Evolutionary conservation across 345 rosid species (phyloP), one percentile per base, ranked within the genome.

Genomic region (Aethionema arabicum): DNA sequence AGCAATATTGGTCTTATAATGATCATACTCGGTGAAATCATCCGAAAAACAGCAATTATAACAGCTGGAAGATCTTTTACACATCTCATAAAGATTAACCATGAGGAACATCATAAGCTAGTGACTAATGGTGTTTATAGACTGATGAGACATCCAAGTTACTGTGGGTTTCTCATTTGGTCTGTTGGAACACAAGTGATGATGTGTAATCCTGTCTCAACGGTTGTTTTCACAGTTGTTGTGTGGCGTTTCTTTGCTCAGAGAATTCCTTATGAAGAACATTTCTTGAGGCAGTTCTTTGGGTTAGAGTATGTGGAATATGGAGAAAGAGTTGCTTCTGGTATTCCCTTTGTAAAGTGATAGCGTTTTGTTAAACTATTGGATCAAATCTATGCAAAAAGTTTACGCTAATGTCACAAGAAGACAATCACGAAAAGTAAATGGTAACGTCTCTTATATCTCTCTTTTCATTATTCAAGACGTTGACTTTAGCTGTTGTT

Each of bases 51-150:
- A 63, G 88, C 85, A 0, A 73, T 84, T 52, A 61, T 80, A 52
- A 87, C 85, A n/a, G 95, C 90, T 2, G 83, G 88, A 7, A 69
- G 41, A 11, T 65, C 86, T 16, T 87, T 84, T 74, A 82, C 95
- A 1, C 95, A 87, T 65, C 72, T 80, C 12, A 82, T 84, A 44
- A 80, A 72, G 76, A 48, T 66, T 36, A 8, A 21, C 64, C 85
- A 67, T 6, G 88, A 81, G 67, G 86, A 79, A 44, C 81, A 77
- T 60, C 95, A 84, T 44, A 56, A 60, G 49, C 75, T 84, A 63
- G 68, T 84, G 39, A 84, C 83, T 54, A 54, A 74, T 40, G 88
- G 90, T 40, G 73, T 82, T 21, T 83, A 81, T 64, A 59, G 72
- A 9, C 56, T 76, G n/a, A 65, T 84, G 47, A 86, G 90, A 42